These are phyloP conservation scores for Marsdenia floribunda DNA, from an alignment of 257 asterid genomes.

Conservation along the genomic window DNA sequence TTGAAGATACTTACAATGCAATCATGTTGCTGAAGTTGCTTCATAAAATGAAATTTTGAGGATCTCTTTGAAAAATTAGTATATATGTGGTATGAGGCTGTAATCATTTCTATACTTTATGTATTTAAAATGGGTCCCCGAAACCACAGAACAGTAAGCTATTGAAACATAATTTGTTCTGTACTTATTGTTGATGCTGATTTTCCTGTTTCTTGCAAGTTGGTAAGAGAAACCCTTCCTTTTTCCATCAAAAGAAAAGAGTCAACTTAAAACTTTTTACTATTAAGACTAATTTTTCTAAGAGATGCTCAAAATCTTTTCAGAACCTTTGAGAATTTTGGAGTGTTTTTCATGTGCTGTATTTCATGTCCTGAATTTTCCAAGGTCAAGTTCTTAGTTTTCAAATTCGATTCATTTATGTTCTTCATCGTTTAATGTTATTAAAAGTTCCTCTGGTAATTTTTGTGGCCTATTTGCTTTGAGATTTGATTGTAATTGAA, in stretches of 20 bases:
- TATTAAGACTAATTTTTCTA: not conserved
- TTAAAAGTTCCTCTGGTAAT: not conserved
- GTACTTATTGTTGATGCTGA: not conserved
- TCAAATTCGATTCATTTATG: not conserved
- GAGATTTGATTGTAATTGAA: not conserved
- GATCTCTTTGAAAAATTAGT: not conserved
- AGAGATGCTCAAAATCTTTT: not conserved
- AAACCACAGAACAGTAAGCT: not conserved
- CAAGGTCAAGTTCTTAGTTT: not conserved
- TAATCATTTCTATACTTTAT: not conserved
- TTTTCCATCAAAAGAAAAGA: too few relatives aligned
- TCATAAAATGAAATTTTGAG: not conserved
- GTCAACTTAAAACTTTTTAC: not conserved
- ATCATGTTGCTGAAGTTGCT: not conserved
- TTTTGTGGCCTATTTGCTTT: not conserved
- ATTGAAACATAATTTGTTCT: not conserved
- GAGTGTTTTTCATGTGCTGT: not conserved
- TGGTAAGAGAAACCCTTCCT: not conserved
- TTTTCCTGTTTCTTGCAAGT: not conserved
- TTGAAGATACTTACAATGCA: not conserved
- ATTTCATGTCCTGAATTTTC: not conserved
- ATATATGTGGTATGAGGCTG: not conserved
- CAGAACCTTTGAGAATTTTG: not conserved
- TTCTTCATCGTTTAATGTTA: not conserved
- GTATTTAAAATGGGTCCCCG: not conserved